These are phyloP conservation scores for Leishmania gerbilli DNA, from an alignment of 208 protist species.

Conservation along the genomic window DNA sequence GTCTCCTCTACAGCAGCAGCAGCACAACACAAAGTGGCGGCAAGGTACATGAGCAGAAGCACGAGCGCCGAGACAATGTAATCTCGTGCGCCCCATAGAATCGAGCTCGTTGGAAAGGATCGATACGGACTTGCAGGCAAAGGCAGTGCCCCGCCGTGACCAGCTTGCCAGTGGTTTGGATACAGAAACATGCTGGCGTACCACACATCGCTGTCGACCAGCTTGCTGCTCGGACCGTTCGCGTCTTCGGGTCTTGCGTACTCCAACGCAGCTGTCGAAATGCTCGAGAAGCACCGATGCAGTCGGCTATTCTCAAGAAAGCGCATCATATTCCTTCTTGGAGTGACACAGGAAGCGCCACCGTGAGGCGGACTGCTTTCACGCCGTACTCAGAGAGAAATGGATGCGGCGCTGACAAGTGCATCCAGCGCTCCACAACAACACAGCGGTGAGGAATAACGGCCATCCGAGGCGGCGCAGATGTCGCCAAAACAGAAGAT, in stretches of 20 bases:
- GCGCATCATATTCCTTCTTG: not conserved
- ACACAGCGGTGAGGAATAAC: no score
- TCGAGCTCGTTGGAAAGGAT: constrained; percentile 6
- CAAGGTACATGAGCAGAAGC: constrained; percentile 15
- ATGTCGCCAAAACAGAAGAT: not conserved
- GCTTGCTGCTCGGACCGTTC: constrained; percentile 26
- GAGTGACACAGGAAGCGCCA: not conserved
- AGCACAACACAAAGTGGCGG: not conserved
- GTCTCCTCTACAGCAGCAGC: not conserved
- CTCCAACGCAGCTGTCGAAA: not conserved
- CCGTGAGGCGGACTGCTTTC: not conserved
- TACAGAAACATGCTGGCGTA: constrained; percentile 82
- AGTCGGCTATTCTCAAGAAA: not conserved
- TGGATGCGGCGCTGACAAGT: not conserved
- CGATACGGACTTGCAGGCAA: constrained; percentile 24
- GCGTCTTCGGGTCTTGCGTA: constrained; percentile 23
- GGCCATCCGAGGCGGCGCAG: not conserved
- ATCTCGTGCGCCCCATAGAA: constrained; percentile 9
- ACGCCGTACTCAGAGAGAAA: not conserved
- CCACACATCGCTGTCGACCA: constrained; percentile 69
- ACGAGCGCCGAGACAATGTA: constrained; percentile 14
- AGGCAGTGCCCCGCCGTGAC: constrained; percentile 29
- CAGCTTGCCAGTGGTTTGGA: constrained; percentile 79
- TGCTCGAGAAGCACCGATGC: not conserved
- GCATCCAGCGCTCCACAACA: not conserved